Percentiles rank a stretch among this genome's conserved stretches.
Conservation (phyloP, 2,329 filamentous ascomycete genomes). For the Pseudocercospora musae region DNA sequence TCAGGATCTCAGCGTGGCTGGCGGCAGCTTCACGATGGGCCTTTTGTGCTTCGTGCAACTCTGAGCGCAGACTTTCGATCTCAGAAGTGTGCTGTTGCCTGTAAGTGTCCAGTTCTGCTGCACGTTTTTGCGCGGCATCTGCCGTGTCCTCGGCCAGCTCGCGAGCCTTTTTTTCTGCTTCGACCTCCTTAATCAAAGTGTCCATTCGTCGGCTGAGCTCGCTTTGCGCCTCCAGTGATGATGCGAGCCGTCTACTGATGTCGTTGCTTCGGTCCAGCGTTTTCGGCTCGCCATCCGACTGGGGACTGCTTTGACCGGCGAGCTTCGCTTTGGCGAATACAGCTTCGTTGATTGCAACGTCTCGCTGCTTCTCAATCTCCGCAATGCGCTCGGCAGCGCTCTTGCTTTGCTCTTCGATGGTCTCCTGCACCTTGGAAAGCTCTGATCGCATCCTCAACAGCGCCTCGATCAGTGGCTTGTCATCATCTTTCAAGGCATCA, state of each 20-base stretch:
- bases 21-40: slow-evolving; percentile 77
- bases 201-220: slow-evolving; percentile 79
- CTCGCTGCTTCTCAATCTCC: slow-evolving; percentile 89
- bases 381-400: slow-evolving; percentile 85
- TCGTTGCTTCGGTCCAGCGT: slow-evolving; percentile 68
- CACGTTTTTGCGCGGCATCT: slow-evolving; percentile 75
- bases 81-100: slow-evolving; percentile 81
- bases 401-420: slow-evolving; percentile 83
- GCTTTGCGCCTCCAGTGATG: slow-evolving; percentile 71
- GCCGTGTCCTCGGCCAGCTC: slow-evolving; percentile 86
- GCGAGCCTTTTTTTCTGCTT: slow-evolving; percentile 75
- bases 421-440: slow-evolving; percentile 80
- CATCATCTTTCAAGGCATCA: slow-evolving; percentile 85
- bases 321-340: slow-evolving; percentile 92
- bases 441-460: slow-evolving; percentile 88
- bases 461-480: slow-evolving; percentile 87
- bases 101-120: slow-evolving; percentile 78
- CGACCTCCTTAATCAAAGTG: slow-evolving; percentile 64
- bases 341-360: slow-evolving; percentile 90
- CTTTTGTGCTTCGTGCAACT: slow-evolving; percentile 76
- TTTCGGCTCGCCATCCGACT: slow-evolving; percentile 49
- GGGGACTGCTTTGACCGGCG: slow-evolving; percentile 65
- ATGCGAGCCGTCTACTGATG: slow-evolving; percentile 77
- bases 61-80: slow-evolving; percentile 77
- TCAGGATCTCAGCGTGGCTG: slow-evolving; percentile 70